Base-by-base conservation (phyloP, 495 filamentous ascomycete genomes). In the Hyphodiscus hymeniophilus region DNA sequence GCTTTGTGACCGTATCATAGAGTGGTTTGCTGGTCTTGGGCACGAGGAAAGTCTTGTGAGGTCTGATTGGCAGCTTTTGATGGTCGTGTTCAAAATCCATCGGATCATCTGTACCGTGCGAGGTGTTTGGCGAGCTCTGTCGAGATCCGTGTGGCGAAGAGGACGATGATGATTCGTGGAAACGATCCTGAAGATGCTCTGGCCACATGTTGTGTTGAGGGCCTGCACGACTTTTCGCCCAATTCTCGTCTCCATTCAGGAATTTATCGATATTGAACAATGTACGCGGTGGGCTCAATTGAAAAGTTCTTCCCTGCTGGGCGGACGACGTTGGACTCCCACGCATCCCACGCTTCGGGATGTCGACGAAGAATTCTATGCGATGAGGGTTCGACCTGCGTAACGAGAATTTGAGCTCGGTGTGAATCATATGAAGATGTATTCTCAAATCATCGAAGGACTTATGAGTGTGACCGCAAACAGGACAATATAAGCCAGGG, bases 1-100 rank as follows among this genome's bases (percentile, higher is more conserved):
- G 65, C 49, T 75, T 76, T 55, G 66, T 69, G 13, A 72, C 60
- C 1, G 69, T 66, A 52, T 77, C 66, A 45, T 65, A 77, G 30
- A 77, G 67, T 12, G 68, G 70, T 28, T 73, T 70, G 15, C 68
- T 66, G 20, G 65, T 70, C 23, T 68, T 56, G 16, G 74, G 74
- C 32, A 76, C 67, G 10, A 63, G 34, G 15, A 70, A 58, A 45
- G 54, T 63, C 44, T 54, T 60, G 15, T 56, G 56, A 23, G 52
- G 48, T 32, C 23, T 44, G 12, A 52, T 38, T 10, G 52, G 22
- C 10, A 41, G 23, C 44, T 62, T 50, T 42, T 52, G 35, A 30
- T 35, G 32, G 39, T 18, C 0, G 21, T 31, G 32, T 48, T 62
- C 60, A 38, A 48, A 47, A 42, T 43, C 40, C 40, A 42, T 33